Percentiles rank a stretch among this genome's conserved stretches.
phyloP scores from a whole-genome alignment of 1,139 yeast genomes.

The Diutina neorugosa region DNA sequence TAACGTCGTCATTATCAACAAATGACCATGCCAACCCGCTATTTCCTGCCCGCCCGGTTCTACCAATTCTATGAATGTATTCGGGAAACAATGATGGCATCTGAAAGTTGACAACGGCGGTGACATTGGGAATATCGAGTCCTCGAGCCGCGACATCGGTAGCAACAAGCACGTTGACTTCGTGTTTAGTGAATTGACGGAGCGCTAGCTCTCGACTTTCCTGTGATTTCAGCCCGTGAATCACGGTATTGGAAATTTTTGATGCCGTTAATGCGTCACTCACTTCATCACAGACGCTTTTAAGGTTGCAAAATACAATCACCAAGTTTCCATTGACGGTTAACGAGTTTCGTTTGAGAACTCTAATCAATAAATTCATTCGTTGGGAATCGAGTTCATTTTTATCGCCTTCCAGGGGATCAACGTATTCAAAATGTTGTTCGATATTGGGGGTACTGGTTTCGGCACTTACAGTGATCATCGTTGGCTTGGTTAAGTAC shows the following conservation, averaged over 20 bases:
- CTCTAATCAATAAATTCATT: slow-evolving; percentile 14
- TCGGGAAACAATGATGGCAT: slow-evolving; percentile 66
- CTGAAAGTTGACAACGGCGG: slow-evolving; percentile 76
- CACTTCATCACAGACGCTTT: slow-evolving; percentile 57
- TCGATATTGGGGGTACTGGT: slow-evolving; percentile 29
- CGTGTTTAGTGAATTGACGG: slow-evolving; percentile 34
- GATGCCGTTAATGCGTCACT: slow-evolving; percentile 33
- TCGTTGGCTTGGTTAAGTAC: slow-evolving; percentile 45
- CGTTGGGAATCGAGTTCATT: slow-evolving; percentile 13
- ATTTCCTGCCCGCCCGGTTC: slow-evolving; percentile 93
- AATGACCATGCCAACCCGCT: slow-evolving; percentile 68
- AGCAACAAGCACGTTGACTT: slow-evolving; percentile 8
- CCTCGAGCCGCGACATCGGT: slow-evolving; percentile 33
- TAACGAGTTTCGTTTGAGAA: slow-evolving; percentile 18
- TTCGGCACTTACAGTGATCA: not conserved
- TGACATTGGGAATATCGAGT: slow-evolving; percentile 50
- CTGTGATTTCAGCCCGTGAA: slow-evolving; percentile 85
- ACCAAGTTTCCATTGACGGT: slow-evolving; percentile 17
- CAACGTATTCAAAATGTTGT: slow-evolving; percentile 49
- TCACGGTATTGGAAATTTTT: slow-evolving; percentile 37
- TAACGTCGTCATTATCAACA: slow-evolving; percentile 45
- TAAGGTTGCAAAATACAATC: slow-evolving; percentile 73
- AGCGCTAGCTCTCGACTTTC: slow-evolving; percentile 79
- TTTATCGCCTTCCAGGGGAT: slow-evolving; percentile 10
- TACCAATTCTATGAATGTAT: slow-evolving; percentile 85